phyloP scores from a whole-genome alignment of 306 rosid genomes.

The Fragaria vesca region DNA sequence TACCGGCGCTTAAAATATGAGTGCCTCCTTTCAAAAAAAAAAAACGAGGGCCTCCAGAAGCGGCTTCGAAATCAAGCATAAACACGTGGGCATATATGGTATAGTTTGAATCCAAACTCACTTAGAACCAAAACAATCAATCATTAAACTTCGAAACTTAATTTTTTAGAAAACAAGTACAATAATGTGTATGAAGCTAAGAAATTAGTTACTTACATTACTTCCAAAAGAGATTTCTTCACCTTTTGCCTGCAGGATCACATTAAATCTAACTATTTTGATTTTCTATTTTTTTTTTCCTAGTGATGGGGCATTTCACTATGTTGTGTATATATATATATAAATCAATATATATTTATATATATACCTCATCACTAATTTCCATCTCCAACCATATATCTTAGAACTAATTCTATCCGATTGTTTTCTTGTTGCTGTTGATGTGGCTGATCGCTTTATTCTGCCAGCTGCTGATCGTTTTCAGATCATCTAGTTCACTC shows the following conservation, averaged over 20 bases:
- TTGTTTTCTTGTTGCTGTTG: slow-evolving; percentile 18
- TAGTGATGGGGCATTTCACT: background rate
- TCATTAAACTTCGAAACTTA: background rate
- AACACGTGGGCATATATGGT: background rate
- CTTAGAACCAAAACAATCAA: background rate
- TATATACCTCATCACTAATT: slow-evolving; percentile 20
- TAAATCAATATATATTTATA: background rate
- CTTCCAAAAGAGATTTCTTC: background rate
- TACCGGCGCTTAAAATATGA: background rate
- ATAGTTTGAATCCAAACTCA: background rate
- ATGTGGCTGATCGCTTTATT: slow-evolving; percentile 29
- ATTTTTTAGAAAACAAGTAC: background rate
- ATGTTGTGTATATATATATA: background rate
- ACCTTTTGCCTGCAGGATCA: background rate
- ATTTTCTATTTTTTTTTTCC: background rate
- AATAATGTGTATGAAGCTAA: background rate
- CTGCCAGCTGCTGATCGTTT: slow-evolving; percentile 42
- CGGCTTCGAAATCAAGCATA: background rate
- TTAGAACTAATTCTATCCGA: slow-evolving; percentile 27
- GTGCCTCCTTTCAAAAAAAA: background rate
- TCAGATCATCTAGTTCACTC: slow-evolving; percentile 38
- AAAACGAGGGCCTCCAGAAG: too few relatives aligned
- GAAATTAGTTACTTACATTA: background rate
- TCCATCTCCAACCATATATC: slow-evolving; percentile 28
- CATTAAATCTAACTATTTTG: background rate